Percentiles rank a stretch among this genome's conserved stretches.
These are phyloP conservation scores for Trichoderma virens DNA, from an alignment of 495 filamentous ascomycete species.

Conservation along the genomic window DNA sequence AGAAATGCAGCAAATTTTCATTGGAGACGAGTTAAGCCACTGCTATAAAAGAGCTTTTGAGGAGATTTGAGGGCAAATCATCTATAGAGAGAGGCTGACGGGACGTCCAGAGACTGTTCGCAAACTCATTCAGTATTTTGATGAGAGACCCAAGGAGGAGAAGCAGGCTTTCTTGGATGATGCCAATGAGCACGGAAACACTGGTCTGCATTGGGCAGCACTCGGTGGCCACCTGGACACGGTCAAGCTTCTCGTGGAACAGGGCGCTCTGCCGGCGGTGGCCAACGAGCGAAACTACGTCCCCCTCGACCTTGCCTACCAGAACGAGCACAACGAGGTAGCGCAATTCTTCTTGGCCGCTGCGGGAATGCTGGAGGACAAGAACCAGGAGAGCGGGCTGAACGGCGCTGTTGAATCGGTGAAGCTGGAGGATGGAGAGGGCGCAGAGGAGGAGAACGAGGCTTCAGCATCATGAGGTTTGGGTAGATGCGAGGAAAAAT, in stretches of 20 bases:
- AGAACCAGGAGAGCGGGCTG: slow-evolving; percentile 31
- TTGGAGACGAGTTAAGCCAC: not conserved
- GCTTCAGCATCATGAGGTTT: not conserved
- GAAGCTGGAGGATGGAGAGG: slow-evolving; percentile 20
- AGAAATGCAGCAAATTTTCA: slow-evolving; percentile 7
- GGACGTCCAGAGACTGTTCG: slow-evolving; percentile 29
- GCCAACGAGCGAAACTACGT: slow-evolving; percentile 79
- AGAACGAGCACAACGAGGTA: slow-evolving; percentile 58
- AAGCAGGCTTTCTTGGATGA: slow-evolving; percentile 51
- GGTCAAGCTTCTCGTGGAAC: slow-evolving; percentile 64
- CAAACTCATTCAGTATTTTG: slow-evolving; percentile 31
- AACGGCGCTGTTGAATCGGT: slow-evolving; percentile 19
- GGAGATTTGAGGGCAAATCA: not conserved
- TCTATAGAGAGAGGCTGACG: not conserved
- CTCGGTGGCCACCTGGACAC: slow-evolving; percentile 76
- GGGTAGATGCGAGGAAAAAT: not conserved
- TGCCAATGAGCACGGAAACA: slow-evolving; percentile 76
- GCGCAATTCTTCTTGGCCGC: slow-evolving; percentile 57
- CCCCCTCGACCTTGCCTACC: slow-evolving; percentile 76
- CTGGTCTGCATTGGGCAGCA: slow-evolving; percentile 84
- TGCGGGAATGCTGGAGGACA: slow-evolving; percentile 47
- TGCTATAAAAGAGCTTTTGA: not conserved
- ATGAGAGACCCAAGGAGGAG: slow-evolving; percentile 20
- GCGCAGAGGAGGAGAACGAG: slow-evolving; percentile 10
- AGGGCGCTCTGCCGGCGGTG: slow-evolving; percentile 62